phyloP scores from a whole-genome alignment of 192 early-diverging fungal species.

The Gaertneriomyces semiglobifer region DNA sequence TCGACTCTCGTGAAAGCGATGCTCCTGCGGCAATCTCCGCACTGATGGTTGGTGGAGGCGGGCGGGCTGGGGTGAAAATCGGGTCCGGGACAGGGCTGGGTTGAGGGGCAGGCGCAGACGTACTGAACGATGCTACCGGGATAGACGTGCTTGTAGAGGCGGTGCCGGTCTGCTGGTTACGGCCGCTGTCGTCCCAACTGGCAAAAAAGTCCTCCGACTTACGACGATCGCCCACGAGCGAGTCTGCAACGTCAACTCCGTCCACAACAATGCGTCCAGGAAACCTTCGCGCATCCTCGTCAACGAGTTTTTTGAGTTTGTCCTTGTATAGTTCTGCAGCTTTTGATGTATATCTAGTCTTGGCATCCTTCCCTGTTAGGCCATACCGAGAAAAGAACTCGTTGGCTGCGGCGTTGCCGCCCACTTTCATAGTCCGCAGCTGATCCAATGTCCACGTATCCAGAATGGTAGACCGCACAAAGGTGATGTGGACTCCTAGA shows the following conservation, averaged over 20 bases:
- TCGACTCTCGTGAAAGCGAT: slow-evolving; percentile 11
- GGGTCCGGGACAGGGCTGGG: slow-evolving; percentile 12
- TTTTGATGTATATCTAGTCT: slow-evolving; percentile 75
- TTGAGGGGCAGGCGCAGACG: slow-evolving; percentile 11
- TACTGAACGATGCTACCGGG: slow-evolving; percentile 5
- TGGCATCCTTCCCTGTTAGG: slow-evolving; percentile 64
- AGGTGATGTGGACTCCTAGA: slow-evolving; percentile 95
- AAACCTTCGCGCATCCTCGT: slow-evolving; percentile 61
- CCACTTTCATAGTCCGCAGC: slow-evolving; percentile 78
- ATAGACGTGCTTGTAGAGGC: slow-evolving; percentile 17
- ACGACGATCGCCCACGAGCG: slow-evolving; percentile 20
- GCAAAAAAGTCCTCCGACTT: slow-evolving; percentile 65
- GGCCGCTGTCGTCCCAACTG: slow-evolving; percentile 48
- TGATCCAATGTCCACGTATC: slow-evolving; percentile 94
- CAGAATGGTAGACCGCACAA: slow-evolving; percentile 87
- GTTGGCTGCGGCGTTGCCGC: slow-evolving; percentile 77
- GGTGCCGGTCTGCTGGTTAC: slow-evolving; percentile 21
- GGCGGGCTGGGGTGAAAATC: slow-evolving; percentile 11
- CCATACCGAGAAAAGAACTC: slow-evolving; percentile 83
- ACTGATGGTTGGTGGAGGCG: slow-evolving; percentile 29
- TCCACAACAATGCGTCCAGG: slow-evolving; percentile 45
- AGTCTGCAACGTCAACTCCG: slow-evolving; percentile 22
- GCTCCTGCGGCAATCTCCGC: slow-evolving; percentile 28
- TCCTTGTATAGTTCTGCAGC: slow-evolving; percentile 80
- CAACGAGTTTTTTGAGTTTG: slow-evolving; percentile 61